Evolutionary conservation across 1,139 yeast species (phyloP).

Genomic region (Fermentozyma sake): DNA sequence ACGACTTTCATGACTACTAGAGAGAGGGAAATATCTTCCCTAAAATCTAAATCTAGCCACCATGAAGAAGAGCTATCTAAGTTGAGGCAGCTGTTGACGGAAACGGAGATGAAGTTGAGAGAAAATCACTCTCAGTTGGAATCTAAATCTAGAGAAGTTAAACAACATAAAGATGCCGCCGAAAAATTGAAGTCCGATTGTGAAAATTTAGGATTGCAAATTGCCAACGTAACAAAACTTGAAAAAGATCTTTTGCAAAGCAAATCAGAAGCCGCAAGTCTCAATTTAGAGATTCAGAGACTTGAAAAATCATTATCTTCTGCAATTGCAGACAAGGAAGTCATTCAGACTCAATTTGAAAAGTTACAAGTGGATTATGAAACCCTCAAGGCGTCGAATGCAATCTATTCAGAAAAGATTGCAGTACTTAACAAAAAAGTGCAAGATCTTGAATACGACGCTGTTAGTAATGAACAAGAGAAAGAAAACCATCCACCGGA

Average conservation of each 20-base stretch:
- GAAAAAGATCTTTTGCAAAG: conserved; percentile 8
- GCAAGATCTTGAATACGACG: conserved; percentile 14
- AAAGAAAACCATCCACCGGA: conserved; percentile 40
- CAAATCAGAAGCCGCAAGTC: conserved; percentile 5
- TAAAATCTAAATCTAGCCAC: conserved; percentile 9
- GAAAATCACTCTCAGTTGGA: conserved; percentile 8
- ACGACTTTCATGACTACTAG: conserved; percentile 8
- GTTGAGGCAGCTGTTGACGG: conserved; percentile 9
- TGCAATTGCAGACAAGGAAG: conserved; percentile 12
- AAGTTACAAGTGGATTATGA: conserved; percentile 37
- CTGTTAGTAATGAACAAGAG: conserved; percentile 11
- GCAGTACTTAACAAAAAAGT: conserved; percentile 21
- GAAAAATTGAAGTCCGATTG: conserved; percentile 6
- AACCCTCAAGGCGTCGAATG: conserved; percentile 14
- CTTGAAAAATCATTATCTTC: conserved; percentile 6
- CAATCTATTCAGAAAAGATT: conserved; percentile 25
- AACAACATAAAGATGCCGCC: conserved; percentile 6
- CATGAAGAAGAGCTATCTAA: conserved; percentile 10
- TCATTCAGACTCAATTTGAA: conserved; percentile 10
- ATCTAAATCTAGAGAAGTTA: conserved; percentile 7
- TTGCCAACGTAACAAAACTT: conserved; percentile 8
- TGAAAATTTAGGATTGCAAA: conserved; percentile 7
- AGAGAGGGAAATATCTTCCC: conserved; percentile 10
- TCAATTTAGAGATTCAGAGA: conserved; percentile 7
- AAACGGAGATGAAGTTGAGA: conserved; percentile 10